These are phyloP conservation scores for Baorangia bicolor DNA, from an alignment of 768 basidiomycete species.

Conservation along the genomic window DNA sequence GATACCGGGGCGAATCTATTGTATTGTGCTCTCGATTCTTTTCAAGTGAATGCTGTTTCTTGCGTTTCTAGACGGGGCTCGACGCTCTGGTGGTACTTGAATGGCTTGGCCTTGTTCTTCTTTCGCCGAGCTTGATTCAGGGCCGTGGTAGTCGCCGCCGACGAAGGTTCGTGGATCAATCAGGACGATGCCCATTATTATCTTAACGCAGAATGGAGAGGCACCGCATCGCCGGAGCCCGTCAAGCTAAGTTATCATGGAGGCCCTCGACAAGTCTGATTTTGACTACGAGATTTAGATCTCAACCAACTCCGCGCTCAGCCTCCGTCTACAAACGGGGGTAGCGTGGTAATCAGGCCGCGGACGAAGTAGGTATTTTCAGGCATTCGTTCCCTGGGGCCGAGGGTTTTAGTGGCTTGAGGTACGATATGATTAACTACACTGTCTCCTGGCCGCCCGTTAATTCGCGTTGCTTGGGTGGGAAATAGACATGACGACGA, in stretches of 20 bases:
- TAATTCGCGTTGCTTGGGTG: slow-evolving; percentile 2
- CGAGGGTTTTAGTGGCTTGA: slow-evolving; percentile 19
- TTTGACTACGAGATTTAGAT: slow-evolving; percentile 25
- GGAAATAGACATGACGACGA: slow-evolving; percentile 6
- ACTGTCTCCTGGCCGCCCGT: neutral
- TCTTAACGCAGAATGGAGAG: slow-evolving; percentile 2
- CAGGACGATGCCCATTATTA: neutral
- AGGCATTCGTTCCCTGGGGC: slow-evolving; percentile 22
- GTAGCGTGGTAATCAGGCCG: slow-evolving; percentile 24
- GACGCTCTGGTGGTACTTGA: neutral
- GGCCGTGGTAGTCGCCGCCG: slow-evolving; percentile 12
- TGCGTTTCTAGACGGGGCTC: slow-evolving; percentile 3
- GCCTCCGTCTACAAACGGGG: slow-evolving; percentile 18
- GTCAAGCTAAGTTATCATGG: slow-evolving; percentile 3
- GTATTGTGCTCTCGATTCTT: neutral
- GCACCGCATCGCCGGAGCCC: slow-evolving; percentile 2
- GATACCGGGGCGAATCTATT: slow-evolving; percentile 16
- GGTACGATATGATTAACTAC: slow-evolving; percentile 17
- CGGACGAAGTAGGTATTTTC: slow-evolving; percentile 13
- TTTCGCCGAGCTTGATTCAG: slow-evolving; percentile 3
- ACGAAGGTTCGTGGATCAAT: slow-evolving; percentile 19
- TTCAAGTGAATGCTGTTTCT: neutral
- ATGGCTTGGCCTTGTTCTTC: neutral
- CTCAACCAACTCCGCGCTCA: neutral
- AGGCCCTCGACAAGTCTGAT: slow-evolving; percentile 23